These are phyloP conservation scores for Alternaria sp. DNA, from an alignment of 2,329 filamentous ascomycete genomes.

Conservation along the genomic window DNA sequence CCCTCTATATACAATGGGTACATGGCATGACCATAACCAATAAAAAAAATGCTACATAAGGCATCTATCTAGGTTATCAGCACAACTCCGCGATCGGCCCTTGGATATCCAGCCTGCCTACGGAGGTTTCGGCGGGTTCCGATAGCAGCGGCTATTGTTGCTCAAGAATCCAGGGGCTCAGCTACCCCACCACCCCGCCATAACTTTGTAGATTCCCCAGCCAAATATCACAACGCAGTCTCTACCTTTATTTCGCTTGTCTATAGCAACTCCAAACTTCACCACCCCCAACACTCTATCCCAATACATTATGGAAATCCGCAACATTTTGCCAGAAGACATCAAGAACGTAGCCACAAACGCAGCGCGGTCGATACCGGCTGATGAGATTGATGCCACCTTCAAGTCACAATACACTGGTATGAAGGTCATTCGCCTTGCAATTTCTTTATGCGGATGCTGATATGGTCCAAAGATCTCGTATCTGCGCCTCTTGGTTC, in stretches of 20 bases:
- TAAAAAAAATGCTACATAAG: too few relatives aligned
- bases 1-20: background rate
- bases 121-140: constrained; percentile 26
- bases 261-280: background rate
- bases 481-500: constrained; percentile 62
- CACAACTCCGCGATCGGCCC: constrained; percentile 24
- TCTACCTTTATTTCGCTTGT: constrained; percentile 1
- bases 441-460: background rate
- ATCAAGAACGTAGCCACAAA: constrained; percentile 38
- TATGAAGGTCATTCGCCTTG: constrained; percentile 22
- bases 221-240: constrained; percentile 6
- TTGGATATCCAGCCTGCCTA: constrained; percentile 17
- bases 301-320: constrained; percentile 43
- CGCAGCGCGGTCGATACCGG: constrained; percentile 52
- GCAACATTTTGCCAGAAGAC: constrained; percentile 42
- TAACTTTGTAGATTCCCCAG: constrained; percentile 10
- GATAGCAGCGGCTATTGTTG: constrained; percentile 14
- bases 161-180: constrained; percentile 19
- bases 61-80: constrained; percentile 14
- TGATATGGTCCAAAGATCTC: constrained; percentile 53
- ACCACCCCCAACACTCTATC: background rate
- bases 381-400: constrained; percentile 61
- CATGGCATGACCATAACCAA: background rate
- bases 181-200: constrained; percentile 32
- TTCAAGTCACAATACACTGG: constrained; percentile 65